Conservation (phyloP, 2,329 filamentous ascomycete species). For the Arthrinium puccinioides region DNA sequence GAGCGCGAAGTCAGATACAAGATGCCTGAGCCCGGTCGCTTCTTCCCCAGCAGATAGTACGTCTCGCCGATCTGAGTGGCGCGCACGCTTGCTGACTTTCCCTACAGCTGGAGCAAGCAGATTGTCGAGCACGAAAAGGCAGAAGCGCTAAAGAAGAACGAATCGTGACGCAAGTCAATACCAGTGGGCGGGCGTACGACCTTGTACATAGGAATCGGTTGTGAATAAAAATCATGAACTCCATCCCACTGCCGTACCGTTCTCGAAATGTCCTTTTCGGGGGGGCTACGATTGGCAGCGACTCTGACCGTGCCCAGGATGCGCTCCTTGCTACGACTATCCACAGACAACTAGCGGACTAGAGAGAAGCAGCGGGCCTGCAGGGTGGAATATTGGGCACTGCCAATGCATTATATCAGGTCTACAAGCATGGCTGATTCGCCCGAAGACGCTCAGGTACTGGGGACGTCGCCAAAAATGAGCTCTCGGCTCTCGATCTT, state of each 20-base stretch:
- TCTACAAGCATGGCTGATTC: background rate
- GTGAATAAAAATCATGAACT: background rate
- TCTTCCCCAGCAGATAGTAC: conserved; percentile 83
- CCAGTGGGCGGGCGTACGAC: background rate
- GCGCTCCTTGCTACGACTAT: no score
- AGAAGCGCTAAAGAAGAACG: conserved; percentile 21
- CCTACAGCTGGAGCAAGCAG: conserved; percentile 34
- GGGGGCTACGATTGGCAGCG: background rate
- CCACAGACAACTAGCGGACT: no score
- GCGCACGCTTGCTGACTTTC: conserved; percentile 1
- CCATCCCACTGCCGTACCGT: background rate
- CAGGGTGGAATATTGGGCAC: no score
- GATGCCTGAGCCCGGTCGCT: conserved; percentile 72
- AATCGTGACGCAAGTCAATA: conserved; percentile 11
- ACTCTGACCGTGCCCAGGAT: no score
- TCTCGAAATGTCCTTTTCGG: background rate
- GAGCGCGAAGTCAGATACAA: conserved; percentile 64
- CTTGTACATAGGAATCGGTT: conserved; percentile 3
- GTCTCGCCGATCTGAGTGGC: conserved; percentile 20
- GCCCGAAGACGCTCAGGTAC: no score
- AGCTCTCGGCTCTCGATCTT: background rate
- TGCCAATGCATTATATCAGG: background rate
- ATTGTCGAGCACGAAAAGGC: conserved; percentile 36
- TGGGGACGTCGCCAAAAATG: no score
- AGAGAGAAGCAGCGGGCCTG: background rate